Evolutionary conservation across 1,139 yeast genomes (phyloP).

Genomic region (Pichia sp.): DNA sequence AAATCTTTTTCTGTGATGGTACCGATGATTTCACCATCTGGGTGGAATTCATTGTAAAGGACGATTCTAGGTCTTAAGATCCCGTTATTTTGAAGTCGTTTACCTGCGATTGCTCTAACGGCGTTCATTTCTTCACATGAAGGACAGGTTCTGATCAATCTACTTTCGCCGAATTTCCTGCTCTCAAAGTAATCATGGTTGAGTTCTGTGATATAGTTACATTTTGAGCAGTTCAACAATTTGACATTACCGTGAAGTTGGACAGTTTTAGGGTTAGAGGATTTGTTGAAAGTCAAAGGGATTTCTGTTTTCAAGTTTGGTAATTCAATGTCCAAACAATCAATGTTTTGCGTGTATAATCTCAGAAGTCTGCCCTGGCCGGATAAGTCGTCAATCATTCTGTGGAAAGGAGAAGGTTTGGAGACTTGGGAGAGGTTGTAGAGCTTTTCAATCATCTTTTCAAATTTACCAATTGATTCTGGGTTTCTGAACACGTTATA

Average conservation of each 20-base stretch:
- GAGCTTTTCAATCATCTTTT: conserved; percentile 67
- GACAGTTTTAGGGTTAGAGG: conserved; percentile 50
- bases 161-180: conserved; percentile 12
- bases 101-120: conserved; percentile 56
- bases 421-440: conserved; percentile 57
- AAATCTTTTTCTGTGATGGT: conserved; percentile 68
- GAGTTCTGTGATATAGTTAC: conserved; percentile 49
- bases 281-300: conserved; percentile 37
- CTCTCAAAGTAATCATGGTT: conserved; percentile 36
- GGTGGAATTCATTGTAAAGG: conserved; percentile 82
- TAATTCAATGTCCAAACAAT: conserved; percentile 44
- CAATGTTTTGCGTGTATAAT: conserved; percentile 77
- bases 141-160: conserved; percentile 50
- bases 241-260: conserved; percentile 82
- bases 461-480: conserved; percentile 60
- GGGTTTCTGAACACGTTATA: conserved; percentile 72
- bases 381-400: conserved; percentile 56
- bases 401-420: conserved; percentile 72
- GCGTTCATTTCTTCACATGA: conserved; percentile 54
- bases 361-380: conserved; percentile 63
- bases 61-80: conserved; percentile 79
- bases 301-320: conserved; percentile 47
- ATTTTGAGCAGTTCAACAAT: conserved; percentile 72
- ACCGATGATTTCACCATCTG: conserved; percentile 82
- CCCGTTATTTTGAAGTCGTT: conserved; percentile 75